A percentile compares a stretch with the other conserved stretches of the same genome.
phyloP scores from a whole-genome alignment of 1,139 yeast species.

The Zygosaccharomyces pseudobailii region DNA sequence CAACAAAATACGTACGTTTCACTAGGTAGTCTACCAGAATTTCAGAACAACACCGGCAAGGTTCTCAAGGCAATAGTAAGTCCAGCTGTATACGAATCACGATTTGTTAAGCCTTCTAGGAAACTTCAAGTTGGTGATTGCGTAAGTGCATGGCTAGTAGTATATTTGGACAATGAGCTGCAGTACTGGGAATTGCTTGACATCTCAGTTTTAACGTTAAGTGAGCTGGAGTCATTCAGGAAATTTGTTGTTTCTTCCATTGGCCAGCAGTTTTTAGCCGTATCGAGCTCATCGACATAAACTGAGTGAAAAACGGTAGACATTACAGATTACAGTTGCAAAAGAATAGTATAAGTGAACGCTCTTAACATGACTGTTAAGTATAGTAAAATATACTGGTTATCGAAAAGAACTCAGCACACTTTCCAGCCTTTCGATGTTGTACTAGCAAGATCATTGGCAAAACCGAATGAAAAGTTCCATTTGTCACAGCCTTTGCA shows the following conservation, averaged over 20 bases:
- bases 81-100: slow-evolving; percentile 5
- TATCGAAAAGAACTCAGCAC: slow-evolving; percentile 1
- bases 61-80: slow-evolving; percentile 8
- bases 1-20: background rate
- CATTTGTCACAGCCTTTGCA: slow-evolving; percentile 27
- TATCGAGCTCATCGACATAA: slow-evolving; percentile 1
- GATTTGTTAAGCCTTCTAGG: background rate
- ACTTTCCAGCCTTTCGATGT: slow-evolving; percentile 9
- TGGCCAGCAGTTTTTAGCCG: slow-evolving; percentile 12
- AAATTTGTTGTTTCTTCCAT: slow-evolving; percentile 9
- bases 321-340: background rate
- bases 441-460: slow-evolving; percentile 9
- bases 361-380: background rate
- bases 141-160: slow-evolving; percentile 12
- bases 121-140: slow-evolving; percentile 13
- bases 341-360: background rate
- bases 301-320: background rate
- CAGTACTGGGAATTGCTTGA: slow-evolving; percentile 15
- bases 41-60: slow-evolving; percentile 1
- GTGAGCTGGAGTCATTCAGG: slow-evolving; percentile 14
- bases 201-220: slow-evolving; percentile 6
- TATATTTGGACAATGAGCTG: slow-evolving; percentile 2
- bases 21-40: slow-evolving; percentile 8
- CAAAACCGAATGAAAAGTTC: slow-evolving; percentile 17
- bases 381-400: background rate